Percentiles rank a stretch among this genome's conserved stretches.
These are phyloP conservation scores for Salisapilia sapeloensis DNA, from an alignment of 352 stramenopile species.

Conservation along the genomic window DNA sequence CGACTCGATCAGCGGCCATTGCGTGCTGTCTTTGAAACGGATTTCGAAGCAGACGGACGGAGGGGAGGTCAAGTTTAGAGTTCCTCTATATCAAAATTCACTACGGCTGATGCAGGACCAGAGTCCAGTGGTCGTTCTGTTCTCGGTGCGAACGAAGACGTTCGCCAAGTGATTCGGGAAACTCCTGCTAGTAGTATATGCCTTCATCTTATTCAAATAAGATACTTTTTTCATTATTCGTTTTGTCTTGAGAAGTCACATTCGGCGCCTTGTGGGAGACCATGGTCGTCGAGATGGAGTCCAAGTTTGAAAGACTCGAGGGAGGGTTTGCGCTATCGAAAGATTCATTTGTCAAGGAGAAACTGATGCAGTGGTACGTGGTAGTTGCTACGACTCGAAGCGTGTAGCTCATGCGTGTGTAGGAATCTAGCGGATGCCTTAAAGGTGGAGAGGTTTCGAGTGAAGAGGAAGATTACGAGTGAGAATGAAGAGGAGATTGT, in stretches of 20 bases:
- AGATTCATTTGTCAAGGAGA: conserved; percentile 34
- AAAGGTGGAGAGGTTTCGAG: conserved; percentile 38
- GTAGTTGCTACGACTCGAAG: neutral
- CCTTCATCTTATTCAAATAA: too few species aligned
- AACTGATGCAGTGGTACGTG: conserved; percentile 49
- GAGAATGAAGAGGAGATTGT: conserved; percentile 25
- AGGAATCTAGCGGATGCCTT: conserved; percentile 50
- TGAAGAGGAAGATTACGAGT: conserved; percentile 17
- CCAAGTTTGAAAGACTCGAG: conserved; percentile 33
- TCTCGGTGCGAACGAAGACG: conserved; percentile 68
- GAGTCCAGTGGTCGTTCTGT: conserved; percentile 49
- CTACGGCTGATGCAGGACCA: conserved; percentile 59
- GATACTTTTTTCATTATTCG: too few species aligned
- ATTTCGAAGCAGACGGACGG: conserved; percentile 49
- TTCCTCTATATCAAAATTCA: conserved; percentile 66
- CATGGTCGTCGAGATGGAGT: too few species aligned
- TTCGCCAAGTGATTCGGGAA: conserved; percentile 63
- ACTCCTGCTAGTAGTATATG: too few species aligned
- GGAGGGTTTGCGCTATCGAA: conserved; percentile 23
- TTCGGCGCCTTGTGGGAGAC: too few species aligned
- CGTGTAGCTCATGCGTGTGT: neutral
- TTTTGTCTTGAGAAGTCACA: too few species aligned
- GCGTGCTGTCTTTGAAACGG: conserved; percentile 63
- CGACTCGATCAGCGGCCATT: conserved; percentile 61
- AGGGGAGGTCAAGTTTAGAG: conserved; percentile 51